A percentile compares a stretch with the other conserved stretches of the same genome.
Evolutionary conservation across 73 alveolate genomes (phyloP).

Genomic region (Blepharisma stoltei): DNA sequence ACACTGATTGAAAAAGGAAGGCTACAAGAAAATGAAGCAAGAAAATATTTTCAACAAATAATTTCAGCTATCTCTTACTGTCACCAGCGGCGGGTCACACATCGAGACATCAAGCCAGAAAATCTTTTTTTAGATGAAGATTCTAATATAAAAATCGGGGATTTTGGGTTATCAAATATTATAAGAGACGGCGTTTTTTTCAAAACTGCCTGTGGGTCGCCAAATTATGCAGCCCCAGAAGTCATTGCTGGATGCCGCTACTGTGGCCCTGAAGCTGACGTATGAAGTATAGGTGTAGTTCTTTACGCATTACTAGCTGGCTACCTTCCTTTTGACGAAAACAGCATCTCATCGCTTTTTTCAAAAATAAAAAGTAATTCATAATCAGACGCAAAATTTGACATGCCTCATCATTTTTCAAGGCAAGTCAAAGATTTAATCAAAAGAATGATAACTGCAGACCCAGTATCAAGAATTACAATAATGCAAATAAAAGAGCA

Average conservation of each 20-base stretch:
- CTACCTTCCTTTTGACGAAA: constrained; percentile 38
- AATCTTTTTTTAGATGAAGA: constrained; percentile 82
- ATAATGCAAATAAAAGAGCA: constrained; percentile 66
- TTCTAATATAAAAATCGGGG: constrained; percentile 82
- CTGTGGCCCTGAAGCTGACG: constrained; percentile 32
- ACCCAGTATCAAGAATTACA: constrained; percentile 71
- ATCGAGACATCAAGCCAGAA: constrained; percentile 94
- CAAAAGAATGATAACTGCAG: constrained; percentile 65
- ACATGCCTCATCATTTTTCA: constrained; percentile 23
- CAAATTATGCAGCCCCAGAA: constrained; percentile 91
- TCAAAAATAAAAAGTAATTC: too few relatives aligned
- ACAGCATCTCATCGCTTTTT: too few relatives aligned
- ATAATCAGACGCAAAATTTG: too few relatives aligned
- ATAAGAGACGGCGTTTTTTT: constrained; percentile 76
- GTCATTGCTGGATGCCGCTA: constrained; percentile 62
- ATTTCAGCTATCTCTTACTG: constrained; percentile 84
- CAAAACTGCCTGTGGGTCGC: constrained; percentile 81
- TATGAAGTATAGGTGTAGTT: constrained; percentile 35
- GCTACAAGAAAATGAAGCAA: constrained; percentile 80
- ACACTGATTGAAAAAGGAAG: constrained; percentile 83
- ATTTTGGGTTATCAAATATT: constrained; percentile 86
- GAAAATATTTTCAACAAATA: constrained; percentile 76
- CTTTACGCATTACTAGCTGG: constrained; percentile 37
- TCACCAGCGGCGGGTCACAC: constrained; percentile 85
- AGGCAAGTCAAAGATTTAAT: constrained; percentile 74